These are phyloP conservation scores for Geotrichum fermentans DNA, from an alignment of 1,139 yeast species.

Conservation along the genomic window DNA sequence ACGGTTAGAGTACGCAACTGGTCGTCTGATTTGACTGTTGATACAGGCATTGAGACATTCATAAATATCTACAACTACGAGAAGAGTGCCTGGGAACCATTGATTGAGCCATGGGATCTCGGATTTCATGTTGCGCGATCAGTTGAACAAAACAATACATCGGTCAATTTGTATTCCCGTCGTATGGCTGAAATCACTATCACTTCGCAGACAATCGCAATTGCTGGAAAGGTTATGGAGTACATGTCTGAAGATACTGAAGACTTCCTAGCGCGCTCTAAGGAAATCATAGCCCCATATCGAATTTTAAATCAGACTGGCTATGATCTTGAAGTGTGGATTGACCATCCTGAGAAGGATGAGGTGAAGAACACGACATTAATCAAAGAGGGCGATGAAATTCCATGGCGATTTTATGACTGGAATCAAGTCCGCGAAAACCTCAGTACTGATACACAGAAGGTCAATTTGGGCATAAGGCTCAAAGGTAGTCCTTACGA, in stretches of 20 bases:
- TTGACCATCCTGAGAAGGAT: constrained; percentile 41
- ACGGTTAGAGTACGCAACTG: constrained; percentile 71
- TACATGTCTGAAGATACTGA: constrained; percentile 65
- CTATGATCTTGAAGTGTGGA: constrained; percentile 70
- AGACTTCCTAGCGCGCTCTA: constrained; percentile 48
- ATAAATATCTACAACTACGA: constrained; percentile 86
- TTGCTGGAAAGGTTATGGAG: constrained; percentile 47
- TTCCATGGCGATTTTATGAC: constrained; percentile 92
- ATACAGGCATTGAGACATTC: constrained; percentile 61
- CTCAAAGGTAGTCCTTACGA: constrained; percentile 54
- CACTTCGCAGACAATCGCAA: constrained; percentile 60
- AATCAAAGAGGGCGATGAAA: constrained; percentile 48
- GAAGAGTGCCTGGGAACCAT: constrained; percentile 94
- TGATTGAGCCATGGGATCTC: constrained; percentile 83
- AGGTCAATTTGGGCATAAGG: constrained; percentile 57
- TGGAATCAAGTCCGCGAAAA: constrained; percentile 85
- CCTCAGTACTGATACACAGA: constrained; percentile 59
- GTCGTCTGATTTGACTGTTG: constrained; percentile 73
- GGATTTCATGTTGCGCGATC: constrained; percentile 62
- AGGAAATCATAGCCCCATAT: constrained; percentile 69
- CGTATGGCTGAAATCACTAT: constrained; percentile 74
- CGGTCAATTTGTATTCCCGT: constrained; percentile 66
- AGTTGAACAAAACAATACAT: constrained; percentile 41
- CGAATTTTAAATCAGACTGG: constrained; percentile 82
- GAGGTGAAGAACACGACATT: constrained; percentile 7